Evolutionary conservation across 2,329 filamentous ascomycete species (phyloP), one percentile per base, ranked within the genome.

Genomic region (Didymosphaeria variabile): DNA sequence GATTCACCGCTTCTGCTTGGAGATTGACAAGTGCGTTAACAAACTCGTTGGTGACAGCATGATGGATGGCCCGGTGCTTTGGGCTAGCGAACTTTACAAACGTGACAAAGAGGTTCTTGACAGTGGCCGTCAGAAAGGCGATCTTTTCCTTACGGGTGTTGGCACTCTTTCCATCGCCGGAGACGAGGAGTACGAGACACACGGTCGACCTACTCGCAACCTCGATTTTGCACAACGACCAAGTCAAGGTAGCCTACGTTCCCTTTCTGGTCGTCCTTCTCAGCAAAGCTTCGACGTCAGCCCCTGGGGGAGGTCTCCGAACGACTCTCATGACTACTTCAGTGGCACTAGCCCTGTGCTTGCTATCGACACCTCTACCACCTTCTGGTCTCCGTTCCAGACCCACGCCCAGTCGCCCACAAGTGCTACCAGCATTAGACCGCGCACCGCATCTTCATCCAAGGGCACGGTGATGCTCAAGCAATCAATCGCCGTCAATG

Each of bases 1-100:
- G 54, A 94, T 99, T 38, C 95, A 98, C 75, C 89, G 94, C 12
- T 95, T 99, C 77, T 95, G 91, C 73, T 91, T 93, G 67, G 95
- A 98, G 75, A 87, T 98, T 31, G 91, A 94, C 70, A 91, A 88
- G 63, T 97, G 93, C 72, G 90, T 97, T 65, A 90, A 88, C 67
- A 93, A 93, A 74, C 83, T 98, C 8, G 90, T 97, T 32, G 93
- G 92, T 31, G 92, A 96, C 61, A 93, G 88, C 49, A 89, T 97
- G 63, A 84, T 91, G 62, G 92, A 97, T 40, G 92, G 91, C 0
- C 93, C 94, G 0, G 92, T 97, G 0, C 82, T 98, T 2, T 97
- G 93, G 93, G 93, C 93, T 0, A 97, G 93, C 72, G 91, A 96
- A 60, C 84, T 99, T 0, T 98, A 92, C 74, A 87, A 90, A 60